Base-by-base conservation (phyloP, 2,329 filamentous ascomycete genomes). In the Periconia macrospinosa region DNA sequence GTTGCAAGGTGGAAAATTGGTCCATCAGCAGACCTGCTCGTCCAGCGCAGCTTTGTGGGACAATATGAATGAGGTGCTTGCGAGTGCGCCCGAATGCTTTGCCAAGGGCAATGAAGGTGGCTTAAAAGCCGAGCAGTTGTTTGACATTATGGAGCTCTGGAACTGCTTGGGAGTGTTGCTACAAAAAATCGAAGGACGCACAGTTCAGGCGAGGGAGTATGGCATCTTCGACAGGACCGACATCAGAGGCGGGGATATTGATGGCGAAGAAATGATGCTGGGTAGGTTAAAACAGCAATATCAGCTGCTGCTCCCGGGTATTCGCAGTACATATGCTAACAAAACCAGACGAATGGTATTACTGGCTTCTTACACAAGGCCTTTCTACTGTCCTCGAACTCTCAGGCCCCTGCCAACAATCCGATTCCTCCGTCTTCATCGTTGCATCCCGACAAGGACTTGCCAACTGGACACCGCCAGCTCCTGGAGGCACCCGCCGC, bases 81-180 rank as follows among this genome's bases (percentile, higher is more conserved):
- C 85, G 41, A 80, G 82, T 52, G 79, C 82, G 6, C 80, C 83
- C 0, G 77, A 82, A 20, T 79, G 78, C n/a, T 87, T 87, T 57
- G 83, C 78, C 2, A 74, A 73, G 49, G 84, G 84, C 2, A 87
- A 87, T 59, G 66, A 65, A 14, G 75, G 71, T 13, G 84, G 84
- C 0, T 72, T 87, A 41, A 78, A 76, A 8, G 76, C 80, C 3
- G 76, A 78, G 50, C 79, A 87, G 60, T 74, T 87, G 10, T 86
- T 85, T 58, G 84, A 87, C 63, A 85, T 87, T 77, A 83, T 79
- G 40, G 85, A 87, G 61, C 76, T 87, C 11, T 87, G 85, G 85
- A 84, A 80, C 10, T 86, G 84, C 61, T 66, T 87, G 41, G 77
- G 78, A 18, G 78, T 81, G 6, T 70, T 88, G 8, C 69, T 87